Percentiles rank a stretch among this genome's conserved stretches.
These are phyloP conservation scores for Acanthamoeba royreba DNA, from an alignment of 208 protist species.

Conservation along the genomic window DNA sequence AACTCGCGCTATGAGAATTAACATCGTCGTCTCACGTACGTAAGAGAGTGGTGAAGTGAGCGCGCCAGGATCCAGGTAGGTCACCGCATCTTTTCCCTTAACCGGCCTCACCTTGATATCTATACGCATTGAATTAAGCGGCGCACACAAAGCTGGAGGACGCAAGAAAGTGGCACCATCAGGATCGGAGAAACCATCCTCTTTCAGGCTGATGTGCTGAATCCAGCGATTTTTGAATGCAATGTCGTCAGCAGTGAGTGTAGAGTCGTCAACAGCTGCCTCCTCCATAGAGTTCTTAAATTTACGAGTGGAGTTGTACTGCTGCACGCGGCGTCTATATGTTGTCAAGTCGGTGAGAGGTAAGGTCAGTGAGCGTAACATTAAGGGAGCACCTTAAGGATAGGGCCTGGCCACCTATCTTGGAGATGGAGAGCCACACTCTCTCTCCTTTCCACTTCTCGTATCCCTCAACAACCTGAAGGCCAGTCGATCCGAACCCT, in stretches of 20 bases:
- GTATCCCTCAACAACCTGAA: slow-evolving; percentile 34
- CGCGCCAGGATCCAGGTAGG: slow-evolving; percentile 38
- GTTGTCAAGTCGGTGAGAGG: not conserved
- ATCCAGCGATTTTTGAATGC: slow-evolving; percentile 11
- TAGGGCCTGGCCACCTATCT: not conserved
- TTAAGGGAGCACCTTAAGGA: not conserved
- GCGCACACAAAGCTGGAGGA: not conserved
- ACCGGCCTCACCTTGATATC: slow-evolving; percentile 35
- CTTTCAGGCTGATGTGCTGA: not conserved
- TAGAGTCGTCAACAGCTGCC: not conserved
- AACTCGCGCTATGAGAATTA: not conserved
- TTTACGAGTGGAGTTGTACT: not conserved
- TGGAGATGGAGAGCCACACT: slow-evolving; percentile 40
- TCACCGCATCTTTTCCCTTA: slow-evolving; percentile 1
- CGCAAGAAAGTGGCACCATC: not conserved
- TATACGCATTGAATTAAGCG: not conserved
- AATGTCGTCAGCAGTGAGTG: not conserved
- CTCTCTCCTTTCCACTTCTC: slow-evolving; percentile 24
- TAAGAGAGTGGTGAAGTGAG: slow-evolving; percentile 12
- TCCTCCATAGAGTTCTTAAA: not conserved
- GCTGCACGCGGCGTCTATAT: not conserved
- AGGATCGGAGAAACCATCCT: not conserved
- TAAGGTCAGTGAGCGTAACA: not conserved
- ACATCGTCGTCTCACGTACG: not conserved
- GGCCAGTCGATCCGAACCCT: slow-evolving; percentile 43